Conservation (phyloP, 768 basidiomycete species). For the Mycena floridula region DNA sequence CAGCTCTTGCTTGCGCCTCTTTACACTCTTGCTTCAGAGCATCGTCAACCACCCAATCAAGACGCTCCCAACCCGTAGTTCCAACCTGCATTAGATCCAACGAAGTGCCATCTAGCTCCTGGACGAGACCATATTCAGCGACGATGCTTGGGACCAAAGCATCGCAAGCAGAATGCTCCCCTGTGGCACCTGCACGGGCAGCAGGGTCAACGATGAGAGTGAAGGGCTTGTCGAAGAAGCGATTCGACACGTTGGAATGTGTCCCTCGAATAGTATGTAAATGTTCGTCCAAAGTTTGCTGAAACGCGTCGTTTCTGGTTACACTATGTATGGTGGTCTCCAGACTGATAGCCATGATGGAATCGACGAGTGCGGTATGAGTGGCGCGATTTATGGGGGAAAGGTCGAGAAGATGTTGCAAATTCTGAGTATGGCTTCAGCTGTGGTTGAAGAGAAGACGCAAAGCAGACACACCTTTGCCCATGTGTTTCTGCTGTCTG, state of each 20-base stretch:
- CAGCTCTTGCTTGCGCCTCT: constrained; percentile 51
- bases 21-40: constrained; percentile 48
- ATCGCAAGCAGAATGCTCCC: constrained; percentile 89
- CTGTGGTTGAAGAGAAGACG: not conserved
- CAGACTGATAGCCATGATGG: constrained; percentile 74
- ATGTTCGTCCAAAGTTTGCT: constrained; percentile 57
- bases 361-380: constrained; percentile 61
- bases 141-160: constrained; percentile 87
- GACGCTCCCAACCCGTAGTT: constrained; percentile 40
- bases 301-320: constrained; percentile 23
- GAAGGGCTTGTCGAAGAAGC: constrained; percentile 89
- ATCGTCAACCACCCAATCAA: constrained; percentile 74
- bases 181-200: constrained; percentile 78
- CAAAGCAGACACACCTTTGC: constrained; percentile 44
- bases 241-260: constrained; percentile 55
- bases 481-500: constrained; percentile 82
- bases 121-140: constrained; percentile 73
- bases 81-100: constrained; percentile 6
- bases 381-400: constrained; percentile 58
- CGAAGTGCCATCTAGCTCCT: constrained; percentile 55
- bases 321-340: constrained; percentile 56
- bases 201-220: constrained; percentile 81
- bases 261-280: constrained; percentile 68
- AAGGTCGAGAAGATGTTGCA: constrained; percentile 58
- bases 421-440: constrained; percentile 46